Percentiles rank a stretch among this genome's conserved stretches.
phyloP scores from a whole-genome alignment of 306 rosid species.

The Lathyrus tuberosus region DNA sequence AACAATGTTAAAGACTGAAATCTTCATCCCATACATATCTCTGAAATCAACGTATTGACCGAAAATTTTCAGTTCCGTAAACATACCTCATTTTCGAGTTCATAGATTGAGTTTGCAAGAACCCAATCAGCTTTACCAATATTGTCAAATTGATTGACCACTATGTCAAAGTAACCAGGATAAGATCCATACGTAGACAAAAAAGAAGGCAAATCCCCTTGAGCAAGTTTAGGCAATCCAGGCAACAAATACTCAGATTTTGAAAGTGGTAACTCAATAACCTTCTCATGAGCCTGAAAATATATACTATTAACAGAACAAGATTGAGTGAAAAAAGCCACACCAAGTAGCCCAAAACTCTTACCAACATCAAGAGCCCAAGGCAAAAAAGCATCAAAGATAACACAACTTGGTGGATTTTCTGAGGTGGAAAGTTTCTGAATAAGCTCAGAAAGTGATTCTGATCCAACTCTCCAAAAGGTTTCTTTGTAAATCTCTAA shows the following conservation, averaged over 20 bases:
- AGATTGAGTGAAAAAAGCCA: constrained; percentile 23
- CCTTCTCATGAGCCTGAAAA: constrained; percentile 5
- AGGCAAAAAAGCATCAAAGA: constrained; percentile 32
- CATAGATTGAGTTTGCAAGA: constrained; percentile 22
- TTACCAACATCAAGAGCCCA: constrained; percentile 34
- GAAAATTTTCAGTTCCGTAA: background rate
- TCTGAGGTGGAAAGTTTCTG: background rate
- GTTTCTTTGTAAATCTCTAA: constrained; percentile 8
- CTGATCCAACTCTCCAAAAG: constrained; percentile 15
- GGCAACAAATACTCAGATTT: background rate
- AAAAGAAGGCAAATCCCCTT: constrained; percentile 18
- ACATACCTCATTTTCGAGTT: constrained; percentile 14
- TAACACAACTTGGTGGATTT: constrained; percentile 26
- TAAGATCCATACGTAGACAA: constrained; percentile 27
- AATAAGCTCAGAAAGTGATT: constrained; percentile 11
- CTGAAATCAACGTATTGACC: background rate
- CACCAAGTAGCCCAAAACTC: constrained; percentile 18
- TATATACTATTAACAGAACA: constrained; percentile 20
- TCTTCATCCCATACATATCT: too few species aligned
- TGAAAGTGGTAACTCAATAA: constrained; percentile 22
- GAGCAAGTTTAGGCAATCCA: constrained; percentile 21
- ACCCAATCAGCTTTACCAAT: constrained; percentile 30
- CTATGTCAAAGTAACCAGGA: constrained; percentile 9
- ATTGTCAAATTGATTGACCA: constrained; percentile 3
- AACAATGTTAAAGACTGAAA: background rate